Base-by-base conservation (phyloP, 1,139 yeast species). In the Geotrichum europaeum region DNA sequence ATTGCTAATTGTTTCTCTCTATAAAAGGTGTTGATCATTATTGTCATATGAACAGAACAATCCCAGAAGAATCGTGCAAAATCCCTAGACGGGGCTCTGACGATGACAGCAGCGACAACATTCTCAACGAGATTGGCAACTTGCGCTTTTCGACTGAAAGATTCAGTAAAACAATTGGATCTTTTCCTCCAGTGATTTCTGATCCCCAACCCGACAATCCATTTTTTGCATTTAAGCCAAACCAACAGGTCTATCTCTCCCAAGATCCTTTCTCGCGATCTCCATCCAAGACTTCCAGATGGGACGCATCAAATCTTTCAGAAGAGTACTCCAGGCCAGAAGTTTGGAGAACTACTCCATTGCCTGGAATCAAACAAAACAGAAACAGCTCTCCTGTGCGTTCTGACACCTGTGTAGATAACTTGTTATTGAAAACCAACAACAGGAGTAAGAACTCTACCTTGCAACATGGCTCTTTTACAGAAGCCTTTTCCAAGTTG, bases 51-150 rank as follows among this genome's bases (percentile, higher is more conserved):
- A 58, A 55, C 54, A 54, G 55, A 49, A 28, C 18, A 25, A 51
- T 51, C 25, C 28, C 56, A 28, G 59, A 59, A 32, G 57, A 54
- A 20, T 30, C 34, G 25, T 43, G 24, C 36, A 5, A 32, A 13
- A 32, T 36, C 30, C 20, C 51, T 15, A 40, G 40, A 15, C 22
- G 52, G 34, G 58, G 54, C 25, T 51, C 34, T 49, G 59, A 51
- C 36, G 58, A 55, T 28, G 61, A 40, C 47, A n/a, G 20, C 47
- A 7, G 47, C 18, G 40, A 58, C 18, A 58, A 43, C 28, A 55
- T 59, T 51, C 40, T 59, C 22, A 45, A 49, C 50, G 61, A 59
- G 47, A 55, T 55, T 51, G 47, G 56, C 53, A 58, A 58, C 56
- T 51, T 55, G n/a, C 58, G 53, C 13, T 9, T 55, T 24, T 30